These are phyloP conservation scores for Cordyceps farinosa DNA, from an alignment of 2,329 filamentous ascomycete species.

Conservation along the genomic window DNA sequence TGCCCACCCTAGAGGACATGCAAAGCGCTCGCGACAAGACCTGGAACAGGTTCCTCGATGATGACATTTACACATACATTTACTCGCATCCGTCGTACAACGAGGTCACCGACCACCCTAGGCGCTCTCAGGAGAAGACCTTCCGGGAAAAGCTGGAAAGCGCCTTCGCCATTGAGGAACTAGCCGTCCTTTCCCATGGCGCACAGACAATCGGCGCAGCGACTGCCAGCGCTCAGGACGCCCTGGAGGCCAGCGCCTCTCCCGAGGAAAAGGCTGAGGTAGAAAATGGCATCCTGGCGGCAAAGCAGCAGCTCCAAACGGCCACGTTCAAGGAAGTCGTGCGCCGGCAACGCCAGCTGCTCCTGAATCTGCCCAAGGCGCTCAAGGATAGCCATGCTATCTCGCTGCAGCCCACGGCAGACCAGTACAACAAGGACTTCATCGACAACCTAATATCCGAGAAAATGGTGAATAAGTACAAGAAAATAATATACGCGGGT, in stretches of 20 bases:
- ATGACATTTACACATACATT: slow-evolving; percentile 1
- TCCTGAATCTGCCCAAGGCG: not conserved
- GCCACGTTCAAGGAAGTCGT: not conserved
- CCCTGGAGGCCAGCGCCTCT: not conserved
- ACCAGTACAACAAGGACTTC: slow-evolving; percentile 4
- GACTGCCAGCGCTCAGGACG: not conserved
- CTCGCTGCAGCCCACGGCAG: slow-evolving; percentile 7
- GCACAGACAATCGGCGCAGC: slow-evolving; percentile 8
- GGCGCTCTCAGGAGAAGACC: not conserved
- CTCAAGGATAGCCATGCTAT: not conserved
- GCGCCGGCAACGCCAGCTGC: not conserved
- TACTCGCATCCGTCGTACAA: not conserved
- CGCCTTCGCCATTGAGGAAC: slow-evolving; percentile 2
- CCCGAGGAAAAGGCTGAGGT: not conserved
- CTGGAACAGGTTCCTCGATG: not conserved
- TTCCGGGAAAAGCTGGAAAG: slow-evolving; percentile 1
- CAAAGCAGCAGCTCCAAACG: not conserved
- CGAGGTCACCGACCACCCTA: not conserved
- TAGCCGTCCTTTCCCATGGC: slow-evolving; percentile 1
- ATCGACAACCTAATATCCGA: not conserved
- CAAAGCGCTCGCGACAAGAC: not conserved
- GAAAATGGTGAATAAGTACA: not conserved
- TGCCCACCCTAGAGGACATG: not conserved
- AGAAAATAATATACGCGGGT: not conserved
- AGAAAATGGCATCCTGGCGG: not conserved